Conservation (phyloP, 2,329 filamentous ascomycete species). For the Stachybotrys chlorohalonatus region DNA sequence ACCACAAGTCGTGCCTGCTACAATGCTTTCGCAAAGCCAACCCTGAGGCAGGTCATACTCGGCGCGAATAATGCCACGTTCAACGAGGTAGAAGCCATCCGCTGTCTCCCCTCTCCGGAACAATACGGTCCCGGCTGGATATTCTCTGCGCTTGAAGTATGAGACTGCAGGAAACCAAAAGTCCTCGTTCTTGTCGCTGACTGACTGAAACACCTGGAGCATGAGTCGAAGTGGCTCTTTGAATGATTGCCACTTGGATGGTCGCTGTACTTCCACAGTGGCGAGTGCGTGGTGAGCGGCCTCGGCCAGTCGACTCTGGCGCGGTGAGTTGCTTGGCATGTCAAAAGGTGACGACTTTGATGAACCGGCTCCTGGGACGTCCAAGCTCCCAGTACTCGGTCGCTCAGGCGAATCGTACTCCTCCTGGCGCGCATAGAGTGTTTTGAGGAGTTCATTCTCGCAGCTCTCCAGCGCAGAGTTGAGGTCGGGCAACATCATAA, state of each 20-base stretch:
- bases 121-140: conserved; percentile 59
- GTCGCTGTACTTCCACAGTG: conserved; percentile 50
- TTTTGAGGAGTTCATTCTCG: conserved; percentile 86
- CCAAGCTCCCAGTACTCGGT: conserved; percentile 32
- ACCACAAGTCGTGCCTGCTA: conserved; percentile 89
- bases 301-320: conserved; percentile 65
- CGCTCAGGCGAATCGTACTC: conserved; percentile 39
- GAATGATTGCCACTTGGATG: conserved; percentile 72
- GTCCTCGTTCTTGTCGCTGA: conserved; percentile 80
- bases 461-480: conserved; percentile 91
- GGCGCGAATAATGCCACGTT: conserved; percentile 78
- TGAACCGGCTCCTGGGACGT: conserved; percentile 32
- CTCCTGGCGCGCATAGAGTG: conserved; percentile 64
- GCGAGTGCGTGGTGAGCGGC: conserved; percentile 70
- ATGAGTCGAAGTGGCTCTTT: conserved; percentile 86
- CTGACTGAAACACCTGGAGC: conserved; percentile 86
- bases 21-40: conserved; percentile 79
- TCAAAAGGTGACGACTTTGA: conserved; percentile 25
- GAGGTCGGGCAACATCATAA: conserved; percentile 76
- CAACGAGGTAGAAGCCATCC: conserved; percentile 81
- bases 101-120: conserved; percentile 71
- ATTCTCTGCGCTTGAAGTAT: conserved; percentile 67
- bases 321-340: conserved; percentile 63
- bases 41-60: conserved; percentile 91
- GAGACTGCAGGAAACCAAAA: conserved; percentile 80